Evolutionary conservation across 257 asterid species (phyloP).

Genomic region (Solanum microdontum): DNA sequence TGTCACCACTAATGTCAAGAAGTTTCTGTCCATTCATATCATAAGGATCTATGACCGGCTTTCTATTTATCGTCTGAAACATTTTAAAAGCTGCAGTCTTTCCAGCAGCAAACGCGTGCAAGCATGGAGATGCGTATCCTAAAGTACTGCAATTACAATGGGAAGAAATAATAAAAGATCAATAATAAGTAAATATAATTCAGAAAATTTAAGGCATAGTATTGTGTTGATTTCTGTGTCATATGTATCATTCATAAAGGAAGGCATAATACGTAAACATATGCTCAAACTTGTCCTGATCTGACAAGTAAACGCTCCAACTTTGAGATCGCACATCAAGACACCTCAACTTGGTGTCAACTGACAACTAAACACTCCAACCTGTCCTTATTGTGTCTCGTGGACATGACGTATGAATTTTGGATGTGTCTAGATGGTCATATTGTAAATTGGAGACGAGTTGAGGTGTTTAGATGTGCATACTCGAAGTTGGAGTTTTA

Average conservation of each 20-base stretch:
- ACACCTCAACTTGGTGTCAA: background rate
- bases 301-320: background rate
- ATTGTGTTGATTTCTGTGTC: background rate
- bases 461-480: background rate
- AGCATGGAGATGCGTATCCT: conserved; percentile 71
- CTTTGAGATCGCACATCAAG: background rate
- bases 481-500: background rate
- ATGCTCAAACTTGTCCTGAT: background rate
- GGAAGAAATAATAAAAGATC: background rate
- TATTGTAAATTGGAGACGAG: background rate
- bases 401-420: background rate
- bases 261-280: background rate
- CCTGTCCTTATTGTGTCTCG: background rate
- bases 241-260: background rate
- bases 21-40: conserved; percentile 41
- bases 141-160: conserved; percentile 38
- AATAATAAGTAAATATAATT: background rate
- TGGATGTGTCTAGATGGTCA: background rate
- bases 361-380: background rate
- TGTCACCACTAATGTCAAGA: conserved; percentile 49
- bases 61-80: conserved; percentile 57
- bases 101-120: conserved; percentile 70
- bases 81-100: conserved; percentile 76
- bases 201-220: background rate
- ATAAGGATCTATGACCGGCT: conserved; percentile 53